phyloP scores from a whole-genome alignment of 2,329 filamentous ascomycete genomes.

The Tolypocladium pustulatum region DNA sequence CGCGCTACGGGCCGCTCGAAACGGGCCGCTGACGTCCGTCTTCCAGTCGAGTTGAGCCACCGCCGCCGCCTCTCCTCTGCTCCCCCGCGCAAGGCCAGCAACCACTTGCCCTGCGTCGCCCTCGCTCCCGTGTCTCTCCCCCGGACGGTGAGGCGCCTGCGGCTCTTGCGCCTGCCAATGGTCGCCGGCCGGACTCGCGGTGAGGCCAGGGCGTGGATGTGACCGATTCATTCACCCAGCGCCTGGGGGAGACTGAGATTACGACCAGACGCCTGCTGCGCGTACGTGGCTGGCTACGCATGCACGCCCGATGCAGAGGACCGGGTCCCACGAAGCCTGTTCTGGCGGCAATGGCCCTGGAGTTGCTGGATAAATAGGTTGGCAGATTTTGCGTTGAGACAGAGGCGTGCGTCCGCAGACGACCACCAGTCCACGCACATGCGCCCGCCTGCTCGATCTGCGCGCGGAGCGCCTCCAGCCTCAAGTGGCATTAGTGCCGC shows the following conservation, averaged over 20 bases:
- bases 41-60: neutral
- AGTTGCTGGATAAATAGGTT: neutral
- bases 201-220: neutral
- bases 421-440: neutral
- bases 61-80: neutral
- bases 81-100: neutral
- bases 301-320: neutral
- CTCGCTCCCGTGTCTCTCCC: neutral
- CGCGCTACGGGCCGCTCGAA: neutral
- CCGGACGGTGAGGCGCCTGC: neutral
- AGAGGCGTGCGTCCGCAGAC: neutral
- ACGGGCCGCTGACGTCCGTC: neutral
- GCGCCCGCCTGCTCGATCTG: neutral
- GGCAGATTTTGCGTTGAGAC: neutral
- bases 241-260: neutral
- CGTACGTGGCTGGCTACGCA: neutral
- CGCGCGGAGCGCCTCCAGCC: neutral
- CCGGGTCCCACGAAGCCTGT: neutral
- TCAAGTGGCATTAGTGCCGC: neutral
- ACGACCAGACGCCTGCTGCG: neutral
- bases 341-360: neutral
- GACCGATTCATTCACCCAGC: neutral
- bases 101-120: neutral
- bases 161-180: neutral
- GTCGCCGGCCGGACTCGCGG: neutral